Evolutionary conservation across 1,284 basidiomycete species (phyloP).

Genomic region (Cutaneotrichosporon curvatum): DNA sequence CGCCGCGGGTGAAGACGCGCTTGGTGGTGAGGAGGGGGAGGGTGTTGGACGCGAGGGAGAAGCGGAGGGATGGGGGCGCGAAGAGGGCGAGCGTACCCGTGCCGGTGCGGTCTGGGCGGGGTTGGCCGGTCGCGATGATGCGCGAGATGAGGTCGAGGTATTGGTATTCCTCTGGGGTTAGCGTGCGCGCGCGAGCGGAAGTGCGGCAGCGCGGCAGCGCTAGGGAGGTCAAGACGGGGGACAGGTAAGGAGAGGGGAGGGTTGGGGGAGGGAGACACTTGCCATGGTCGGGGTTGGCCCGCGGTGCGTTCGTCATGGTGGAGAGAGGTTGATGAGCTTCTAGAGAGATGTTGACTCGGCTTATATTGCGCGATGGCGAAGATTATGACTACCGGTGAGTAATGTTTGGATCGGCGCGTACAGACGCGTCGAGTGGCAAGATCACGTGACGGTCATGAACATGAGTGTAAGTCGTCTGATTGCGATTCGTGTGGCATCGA

Average conservation of each 20-base stretch:
- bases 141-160: conserved; percentile 73
- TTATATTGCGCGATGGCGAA: no score
- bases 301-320: conserved; percentile 8
- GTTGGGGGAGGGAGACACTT: conserved; percentile 3
- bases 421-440: no score
- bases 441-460: no score
- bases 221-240: no score
- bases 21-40: conserved; percentile 93
- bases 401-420: no score
- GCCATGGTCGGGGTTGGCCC: conserved; percentile 35
- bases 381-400: no score
- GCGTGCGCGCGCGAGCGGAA: no score
- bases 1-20: conserved; percentile 83
- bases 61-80: conserved; percentile 78
- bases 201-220: no score
- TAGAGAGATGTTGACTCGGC: no score
- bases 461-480: no score
- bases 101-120: conserved; percentile 79
- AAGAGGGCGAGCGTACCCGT: conserved; percentile 87
- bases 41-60: conserved; percentile 64
- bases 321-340: background rate
- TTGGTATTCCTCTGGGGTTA: conserved; percentile 63
- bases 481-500: no score
- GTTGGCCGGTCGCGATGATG: conserved; percentile 66
- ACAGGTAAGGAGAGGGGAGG: background rate